Conservation (phyloP, 2,329 filamentous ascomycete species). For the Endocalyx cinctus region DNA sequence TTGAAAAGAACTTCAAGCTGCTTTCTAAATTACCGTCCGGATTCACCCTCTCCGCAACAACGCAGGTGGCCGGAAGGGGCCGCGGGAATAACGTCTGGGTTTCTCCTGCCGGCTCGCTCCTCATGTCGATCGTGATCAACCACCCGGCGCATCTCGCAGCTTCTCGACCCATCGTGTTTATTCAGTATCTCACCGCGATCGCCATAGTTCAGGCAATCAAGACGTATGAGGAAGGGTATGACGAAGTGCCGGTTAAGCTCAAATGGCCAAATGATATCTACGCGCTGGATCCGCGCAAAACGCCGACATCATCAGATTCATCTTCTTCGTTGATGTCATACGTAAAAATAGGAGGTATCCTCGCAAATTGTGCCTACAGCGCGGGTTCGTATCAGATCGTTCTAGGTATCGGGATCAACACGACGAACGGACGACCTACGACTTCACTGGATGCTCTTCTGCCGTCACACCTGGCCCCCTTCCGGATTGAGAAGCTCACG, state of each 20-base stretch:
- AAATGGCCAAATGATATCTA: slow-evolving; percentile 99
- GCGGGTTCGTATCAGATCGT: slow-evolving; percentile 77
- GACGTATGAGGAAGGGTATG: slow-evolving; percentile 72
- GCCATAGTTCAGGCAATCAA: slow-evolving; percentile 82
- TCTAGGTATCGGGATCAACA: slow-evolving; percentile 82
- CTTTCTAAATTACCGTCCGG: slow-evolving; percentile 74
- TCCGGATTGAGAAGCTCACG: slow-evolving; percentile 74
- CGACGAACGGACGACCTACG: slow-evolving; percentile 77
- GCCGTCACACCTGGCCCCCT: slow-evolving; percentile 43
- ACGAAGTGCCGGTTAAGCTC: slow-evolving; percentile 71
- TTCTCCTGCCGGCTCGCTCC: slow-evolving; percentile 76
- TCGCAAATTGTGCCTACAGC: slow-evolving; percentile 82
- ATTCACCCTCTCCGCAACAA: slow-evolving; percentile 83
- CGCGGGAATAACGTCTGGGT: slow-evolving; percentile 94
- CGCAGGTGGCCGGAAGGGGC: slow-evolving; percentile 81
- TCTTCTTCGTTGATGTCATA: slow-evolving; percentile 47
- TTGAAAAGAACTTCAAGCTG: slow-evolving; percentile 83
- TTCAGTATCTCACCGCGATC: slow-evolving; percentile 88
- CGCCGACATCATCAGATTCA: slow-evolving; percentile 38
- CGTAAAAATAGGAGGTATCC: slow-evolving; percentile 88
- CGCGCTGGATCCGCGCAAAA: slow-evolving; percentile 60
- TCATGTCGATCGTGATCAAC: slow-evolving; percentile 84
- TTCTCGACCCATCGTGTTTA: slow-evolving; percentile 78
- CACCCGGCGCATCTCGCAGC: slow-evolving; percentile 70
- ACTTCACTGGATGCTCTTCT: slow-evolving; percentile 78